A percentile compares a stretch with the other conserved stretches of the same genome.
Conservation (phyloP, 129 eudicot genomes). For the Flaveria ramosissima region DNA sequence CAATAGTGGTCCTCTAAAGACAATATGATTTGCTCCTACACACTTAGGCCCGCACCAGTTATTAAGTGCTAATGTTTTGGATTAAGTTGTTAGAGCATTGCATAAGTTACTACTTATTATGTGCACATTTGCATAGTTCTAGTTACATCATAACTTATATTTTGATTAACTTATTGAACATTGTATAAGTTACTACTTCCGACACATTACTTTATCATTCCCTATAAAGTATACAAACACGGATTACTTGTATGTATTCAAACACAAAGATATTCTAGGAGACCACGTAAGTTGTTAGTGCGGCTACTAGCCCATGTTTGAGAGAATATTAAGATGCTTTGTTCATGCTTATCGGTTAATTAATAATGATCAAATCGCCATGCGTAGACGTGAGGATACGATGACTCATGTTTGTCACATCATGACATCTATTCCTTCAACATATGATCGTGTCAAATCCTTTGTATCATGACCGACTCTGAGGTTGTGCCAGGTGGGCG, state of each 20-base stretch:
- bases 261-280: neutral
- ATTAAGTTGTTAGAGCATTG: too few species aligned
- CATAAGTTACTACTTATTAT: too few species aligned
- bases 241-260: too few species aligned
- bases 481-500: too few species aligned
- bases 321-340: neutral
- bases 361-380: neutral
- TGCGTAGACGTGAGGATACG: neutral
- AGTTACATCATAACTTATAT: too few species aligned
- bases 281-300: neutral
- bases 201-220: neutral
- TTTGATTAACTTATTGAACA: too few species aligned
- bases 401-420: neutral
- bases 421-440: neutral
- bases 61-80: too few species aligned
- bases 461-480: neutral
- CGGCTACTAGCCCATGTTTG: conserved; percentile 5
- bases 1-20: too few species aligned
- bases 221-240: neutral
- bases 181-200: neutral
- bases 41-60: too few species aligned
- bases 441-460: neutral
- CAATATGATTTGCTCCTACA: too few species aligned
- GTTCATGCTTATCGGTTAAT: neutral
- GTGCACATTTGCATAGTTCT: too few species aligned